Percentiles rank a stretch among this genome's conserved stretches.
phyloP scores from a whole-genome alignment of 352 stramenopile species.

The Phytophthora palmivora region DNA sequence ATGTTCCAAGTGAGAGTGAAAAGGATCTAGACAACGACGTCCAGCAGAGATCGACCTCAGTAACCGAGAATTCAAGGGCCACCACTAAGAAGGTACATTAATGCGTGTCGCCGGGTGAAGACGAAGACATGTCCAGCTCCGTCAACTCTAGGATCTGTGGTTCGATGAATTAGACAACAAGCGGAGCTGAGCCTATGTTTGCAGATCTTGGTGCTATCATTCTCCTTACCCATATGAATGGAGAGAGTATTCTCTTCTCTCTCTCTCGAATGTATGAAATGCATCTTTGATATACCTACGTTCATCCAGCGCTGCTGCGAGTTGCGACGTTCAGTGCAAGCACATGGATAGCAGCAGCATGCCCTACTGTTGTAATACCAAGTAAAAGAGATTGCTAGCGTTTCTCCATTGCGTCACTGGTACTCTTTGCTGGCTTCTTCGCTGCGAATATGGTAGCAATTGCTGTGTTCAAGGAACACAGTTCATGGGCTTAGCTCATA shows the following conservation, averaged over 20 bases:
- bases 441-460: too few species aligned
- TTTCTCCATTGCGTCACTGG: conserved; percentile 5
- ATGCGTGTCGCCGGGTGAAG: not conserved
- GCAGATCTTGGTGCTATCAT: conserved; percentile 25
- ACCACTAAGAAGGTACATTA: conserved; percentile 33
- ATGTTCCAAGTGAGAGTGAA: conserved; percentile 4
- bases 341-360: not conserved
- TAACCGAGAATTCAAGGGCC: conserved; percentile 12
- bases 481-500: conserved; percentile 20
- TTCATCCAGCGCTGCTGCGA: conserved; percentile 1
- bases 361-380: conserved; percentile 3
- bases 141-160: conserved; percentile 1
- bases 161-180: not conserved
- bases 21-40: not conserved
- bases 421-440: too few species aligned
- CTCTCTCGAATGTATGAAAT: not conserved
- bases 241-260: too few species aligned
- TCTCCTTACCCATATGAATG: conserved; percentile 33
- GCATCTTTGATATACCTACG: conserved; percentile 10
- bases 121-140: not conserved
- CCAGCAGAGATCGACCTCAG: conserved; percentile 4
- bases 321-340: not conserved
- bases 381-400: conserved; percentile 4
- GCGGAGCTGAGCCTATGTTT: conserved; percentile 12
- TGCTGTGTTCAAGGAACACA: too few species aligned